Evolutionary conservation across 108 stramenopile genomes (phyloP).

Genomic region (Parietichytrium sp.): DNA sequence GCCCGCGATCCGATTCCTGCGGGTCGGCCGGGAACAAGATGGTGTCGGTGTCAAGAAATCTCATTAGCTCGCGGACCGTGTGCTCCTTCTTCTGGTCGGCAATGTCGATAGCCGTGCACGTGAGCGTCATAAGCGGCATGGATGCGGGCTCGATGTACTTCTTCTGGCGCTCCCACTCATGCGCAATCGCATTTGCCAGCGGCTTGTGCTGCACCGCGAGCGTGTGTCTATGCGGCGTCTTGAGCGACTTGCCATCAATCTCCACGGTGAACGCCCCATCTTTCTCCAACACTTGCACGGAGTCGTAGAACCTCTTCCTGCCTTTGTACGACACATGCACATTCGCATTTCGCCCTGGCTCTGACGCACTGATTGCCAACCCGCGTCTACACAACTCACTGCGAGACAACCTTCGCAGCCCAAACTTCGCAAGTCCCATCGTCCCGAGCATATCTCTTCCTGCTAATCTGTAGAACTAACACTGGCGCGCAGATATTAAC

Average conservation of each 20-base stretch:
- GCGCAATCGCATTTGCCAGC: constrained; percentile 79
- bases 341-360: too few relatives aligned
- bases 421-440: too few relatives aligned
- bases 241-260: constrained; percentile 71
- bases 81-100: not conserved
- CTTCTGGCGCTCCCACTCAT: constrained; percentile 88
- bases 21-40: constrained; percentile 26
- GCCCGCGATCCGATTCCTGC: not conserved
- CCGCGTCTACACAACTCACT: too few relatives aligned
- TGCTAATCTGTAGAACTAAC: too few relatives aligned
- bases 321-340: not conserved
- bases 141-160: constrained; percentile 77
- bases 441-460: too few relatives aligned
- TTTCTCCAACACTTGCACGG: not conserved
- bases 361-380: too few relatives aligned
- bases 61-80: constrained; percentile 3
- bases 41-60: constrained; percentile 41
- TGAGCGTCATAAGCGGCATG: constrained; percentile 93
- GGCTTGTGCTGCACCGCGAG: constrained; percentile 71
- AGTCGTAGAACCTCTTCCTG: constrained; percentile 24
- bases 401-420: too few relatives aligned
- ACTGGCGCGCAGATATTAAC: too few relatives aligned
- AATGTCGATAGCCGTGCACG: constrained; percentile 73
- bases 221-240: constrained; percentile 73
- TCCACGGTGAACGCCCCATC: constrained; percentile 52